Evolutionary conservation across 2,329 filamentous ascomycete genomes (phyloP), one percentile per base, ranked within the genome.

Genomic region (Xylaria polymorpha): DNA sequence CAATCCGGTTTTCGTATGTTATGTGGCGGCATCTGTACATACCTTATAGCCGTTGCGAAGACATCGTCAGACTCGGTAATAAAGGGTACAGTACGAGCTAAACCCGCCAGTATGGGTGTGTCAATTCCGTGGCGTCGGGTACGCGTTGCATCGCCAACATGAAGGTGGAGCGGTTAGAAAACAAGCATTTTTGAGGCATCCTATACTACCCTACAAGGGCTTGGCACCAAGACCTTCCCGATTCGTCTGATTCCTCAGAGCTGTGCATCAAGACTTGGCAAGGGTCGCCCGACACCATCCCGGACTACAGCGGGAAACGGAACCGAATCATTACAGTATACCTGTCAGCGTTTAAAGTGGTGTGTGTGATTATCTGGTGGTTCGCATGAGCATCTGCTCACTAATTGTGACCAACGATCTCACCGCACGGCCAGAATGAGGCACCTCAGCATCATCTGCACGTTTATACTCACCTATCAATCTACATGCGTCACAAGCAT

Each of bases 191-290:
- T 18, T 41, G 58, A 67, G 58, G 53, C 51, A 62, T 50, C 50
- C 25, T 37, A 37, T 37, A 9, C 35, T 12, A 37, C 35, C 53
- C 62, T 48, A 48, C 48, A 39, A 48, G 41, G 29, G 22, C 64
- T 66, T 66, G 50, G 64, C 57, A 62, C 44, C 50, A 66, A 48
- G 64, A 67, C 64, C 64, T 67, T 67, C 64, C 64, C 59, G 51
- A 67, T 67, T 51, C 22, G 59, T 56, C 58, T 57, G 1, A 67
- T 41, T 39, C 35, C n/a, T 51, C 4, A 22, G 58, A 58, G 58
- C 58, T 48, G 50, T 66, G 51, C 39, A 62, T 57, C 63, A 60
- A 29, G 56, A 66, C 63, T 66, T 67, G 58, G 64, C 64, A 56
- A 57, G 64, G 64, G 59, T 62, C 59, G 32, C 59, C 50, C 44